Percentiles rank a stretch among this genome's conserved stretches.
Conservation (phyloP, 2,329 filamentous ascomycete genomes). For the Leptoxyphium fumago region DNA sequence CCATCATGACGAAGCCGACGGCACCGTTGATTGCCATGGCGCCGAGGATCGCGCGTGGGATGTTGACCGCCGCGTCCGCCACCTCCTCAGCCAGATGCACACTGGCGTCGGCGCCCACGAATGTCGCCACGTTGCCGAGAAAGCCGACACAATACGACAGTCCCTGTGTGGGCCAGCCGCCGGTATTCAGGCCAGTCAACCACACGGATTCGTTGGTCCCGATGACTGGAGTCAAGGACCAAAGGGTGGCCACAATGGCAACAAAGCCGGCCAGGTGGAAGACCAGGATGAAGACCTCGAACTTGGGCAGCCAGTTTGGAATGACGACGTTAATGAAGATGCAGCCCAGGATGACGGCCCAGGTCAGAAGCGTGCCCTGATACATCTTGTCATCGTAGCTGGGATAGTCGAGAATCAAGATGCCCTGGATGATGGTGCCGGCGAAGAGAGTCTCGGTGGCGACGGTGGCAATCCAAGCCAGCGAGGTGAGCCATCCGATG, state of each 20-base stretch:
- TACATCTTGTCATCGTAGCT: conserved; percentile 21
- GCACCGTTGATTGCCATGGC: conserved; percentile 33
- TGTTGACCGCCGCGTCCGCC: conserved; percentile 30
- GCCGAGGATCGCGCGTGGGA: conserved; percentile 35
- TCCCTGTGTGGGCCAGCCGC: conserved; percentile 21
- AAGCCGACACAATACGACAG: conserved; percentile 22
- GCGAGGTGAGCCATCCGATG: conserved; percentile 28
- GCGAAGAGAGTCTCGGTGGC: conserved; percentile 28
- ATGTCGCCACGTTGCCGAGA: conserved; percentile 20
- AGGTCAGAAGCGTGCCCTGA: conserved; percentile 28
- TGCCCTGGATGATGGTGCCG: conserved; percentile 27
- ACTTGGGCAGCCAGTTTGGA: conserved; percentile 22
- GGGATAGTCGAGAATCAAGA: conserved; percentile 24
- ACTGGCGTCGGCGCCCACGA: conserved; percentile 27
- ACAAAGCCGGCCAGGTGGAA: conserved; percentile 41
- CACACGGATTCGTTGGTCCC: conserved; percentile 16
- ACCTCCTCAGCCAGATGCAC: conserved; percentile 38
- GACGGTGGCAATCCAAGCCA: conserved; percentile 30
- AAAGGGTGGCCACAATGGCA: conserved; percentile 34
- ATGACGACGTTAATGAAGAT: conserved; percentile 35
- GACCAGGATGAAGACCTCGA: conserved; percentile 29
- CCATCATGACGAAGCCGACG: conserved; percentile 31
- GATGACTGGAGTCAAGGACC: conserved; percentile 14
- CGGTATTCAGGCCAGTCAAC: conserved; percentile 16
- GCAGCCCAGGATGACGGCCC: conserved; percentile 23